These are phyloP conservation scores for Paramecium primaurelia DNA, from an alignment of 73 alveolate species.

Conservation along the genomic window DNA sequence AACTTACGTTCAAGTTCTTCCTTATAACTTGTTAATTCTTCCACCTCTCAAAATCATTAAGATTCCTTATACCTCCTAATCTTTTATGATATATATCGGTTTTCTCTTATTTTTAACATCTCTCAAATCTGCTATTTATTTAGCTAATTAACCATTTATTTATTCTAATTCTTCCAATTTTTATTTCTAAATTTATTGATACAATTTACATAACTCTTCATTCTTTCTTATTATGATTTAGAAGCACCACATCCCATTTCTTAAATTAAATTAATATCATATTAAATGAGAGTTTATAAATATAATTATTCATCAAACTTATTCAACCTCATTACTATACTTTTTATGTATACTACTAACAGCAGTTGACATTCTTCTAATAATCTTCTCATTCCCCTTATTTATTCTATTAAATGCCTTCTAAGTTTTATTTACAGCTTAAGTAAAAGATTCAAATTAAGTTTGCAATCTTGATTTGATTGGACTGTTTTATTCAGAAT, in stretches of 20 bases:
- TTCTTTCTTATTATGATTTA: background rate
- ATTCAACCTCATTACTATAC: background rate
- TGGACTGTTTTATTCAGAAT: background rate
- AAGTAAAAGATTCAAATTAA: background rate
- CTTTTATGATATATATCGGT: background rate
- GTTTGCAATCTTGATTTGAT: background rate
- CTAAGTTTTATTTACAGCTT: background rate
- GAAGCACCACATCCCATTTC: conserved; percentile 23
- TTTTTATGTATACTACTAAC: background rate
- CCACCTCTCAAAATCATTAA: background rate
- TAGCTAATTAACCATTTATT: background rate
- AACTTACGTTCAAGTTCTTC: background rate
- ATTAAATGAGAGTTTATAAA: background rate
- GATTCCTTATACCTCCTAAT: background rate
- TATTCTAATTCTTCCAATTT: background rate
- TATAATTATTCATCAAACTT: background rate
- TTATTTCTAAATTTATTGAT: background rate
- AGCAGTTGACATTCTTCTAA: conserved; percentile 1
- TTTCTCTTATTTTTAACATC: conserved; percentile 12
- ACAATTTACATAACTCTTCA: background rate
- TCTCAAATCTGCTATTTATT: background rate
- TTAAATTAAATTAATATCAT: background rate
- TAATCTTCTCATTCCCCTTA: background rate
- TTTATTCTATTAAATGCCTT: background rate
- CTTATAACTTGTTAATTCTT: background rate